phyloP scores from a whole-genome alignment of 139 green algal genomes.

The Chlamydomonas schloesseri region DNA sequence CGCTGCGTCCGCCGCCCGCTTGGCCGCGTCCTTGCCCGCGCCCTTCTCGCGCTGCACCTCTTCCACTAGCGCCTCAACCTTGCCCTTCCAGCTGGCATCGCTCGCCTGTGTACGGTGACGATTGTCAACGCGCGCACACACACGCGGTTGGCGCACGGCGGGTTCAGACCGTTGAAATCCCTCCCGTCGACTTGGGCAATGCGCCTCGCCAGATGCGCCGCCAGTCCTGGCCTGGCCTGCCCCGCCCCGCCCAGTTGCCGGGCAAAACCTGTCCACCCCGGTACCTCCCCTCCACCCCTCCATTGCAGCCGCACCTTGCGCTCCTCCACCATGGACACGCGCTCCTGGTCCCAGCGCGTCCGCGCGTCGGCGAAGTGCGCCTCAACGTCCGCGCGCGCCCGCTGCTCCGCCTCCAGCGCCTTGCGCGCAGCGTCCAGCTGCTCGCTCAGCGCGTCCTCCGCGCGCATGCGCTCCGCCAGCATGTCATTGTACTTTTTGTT shows the following conservation, averaged over 20 bases:
- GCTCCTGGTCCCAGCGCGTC: slow-evolving; percentile 43
- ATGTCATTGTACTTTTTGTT: slow-evolving; percentile 76
- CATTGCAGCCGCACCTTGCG: slow-evolving; percentile 3
- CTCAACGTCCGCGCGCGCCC: slow-evolving; percentile 12
- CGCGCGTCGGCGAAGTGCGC: background rate
- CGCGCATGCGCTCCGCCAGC: slow-evolving; percentile 65
- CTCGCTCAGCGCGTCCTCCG: slow-evolving; percentile 51
- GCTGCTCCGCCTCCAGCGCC: slow-evolving; percentile 29
- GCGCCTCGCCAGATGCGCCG: too few relatives aligned
- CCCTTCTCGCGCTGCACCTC: slow-evolving; percentile 55
- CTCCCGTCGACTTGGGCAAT: too few relatives aligned
- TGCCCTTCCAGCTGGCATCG: slow-evolving; percentile 49
- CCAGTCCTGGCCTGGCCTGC: too few relatives aligned
- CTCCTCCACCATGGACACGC: slow-evolving; percentile 17
- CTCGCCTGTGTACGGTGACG: slow-evolving; percentile 20
- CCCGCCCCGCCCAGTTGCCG: too few relatives aligned
- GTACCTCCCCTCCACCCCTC: too few relatives aligned
- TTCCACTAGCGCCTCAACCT: slow-evolving; percentile 49
- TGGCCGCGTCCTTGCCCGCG: slow-evolving; percentile 38
- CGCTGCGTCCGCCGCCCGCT: slow-evolving; percentile 34
- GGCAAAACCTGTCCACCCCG: too few relatives aligned
- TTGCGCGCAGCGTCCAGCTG: slow-evolving; percentile 27
- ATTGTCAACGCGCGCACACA: background rate
- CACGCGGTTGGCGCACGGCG: too few relatives aligned
- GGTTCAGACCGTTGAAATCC: too few relatives aligned